phyloP scores from a whole-genome alignment of 106 monocot species.

The Dendrobium catenatum region DNA sequence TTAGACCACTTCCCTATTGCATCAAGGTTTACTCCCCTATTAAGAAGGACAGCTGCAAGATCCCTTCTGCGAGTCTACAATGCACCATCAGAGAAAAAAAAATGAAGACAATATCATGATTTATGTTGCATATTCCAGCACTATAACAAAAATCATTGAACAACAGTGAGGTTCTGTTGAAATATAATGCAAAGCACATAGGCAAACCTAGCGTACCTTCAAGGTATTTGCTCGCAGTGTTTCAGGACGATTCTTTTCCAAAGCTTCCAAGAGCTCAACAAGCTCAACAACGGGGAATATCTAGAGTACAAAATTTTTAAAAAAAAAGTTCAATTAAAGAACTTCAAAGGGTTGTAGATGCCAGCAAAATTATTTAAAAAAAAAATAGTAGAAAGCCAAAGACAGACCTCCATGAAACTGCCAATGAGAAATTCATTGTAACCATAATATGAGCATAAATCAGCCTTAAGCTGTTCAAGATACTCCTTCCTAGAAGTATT shows the following conservation, averaged over 20 bases:
- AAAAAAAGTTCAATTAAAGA: not conserved
- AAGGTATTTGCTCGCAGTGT: slow-evolving; percentile 82
- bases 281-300: slow-evolving; percentile 82
- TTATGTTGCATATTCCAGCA: not conserved
- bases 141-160: not conserved
- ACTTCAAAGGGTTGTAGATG: not conserved
- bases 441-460: slow-evolving; percentile 75
- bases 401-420: slow-evolving; percentile 62
- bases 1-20: slow-evolving; percentile 96
- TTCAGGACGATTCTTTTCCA: slow-evolving; percentile 77
- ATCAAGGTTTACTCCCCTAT: slow-evolving; percentile 83
- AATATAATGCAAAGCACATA: not conserved
- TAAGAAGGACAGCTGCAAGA: slow-evolving; percentile 75
- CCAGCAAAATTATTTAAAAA: slow-evolving; percentile 1
- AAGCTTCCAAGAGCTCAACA: slow-evolving; percentile 75
- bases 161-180: not conserved
- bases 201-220: slow-evolving; percentile 42
- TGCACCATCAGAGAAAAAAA: not conserved
- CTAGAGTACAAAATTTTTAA: slow-evolving; percentile 17
- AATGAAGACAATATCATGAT: not conserved
- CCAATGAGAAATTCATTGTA: slow-evolving; percentile 90
- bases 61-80: slow-evolving; percentile 83
- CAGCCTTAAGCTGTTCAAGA: slow-evolving; percentile 63
- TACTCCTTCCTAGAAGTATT: slow-evolving; percentile 69
- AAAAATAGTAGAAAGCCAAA: not conserved